Evolutionary conservation across 2,329 filamentous ascomycete genomes (phyloP).

Genomic region (Pyrenophora teres): DNA sequence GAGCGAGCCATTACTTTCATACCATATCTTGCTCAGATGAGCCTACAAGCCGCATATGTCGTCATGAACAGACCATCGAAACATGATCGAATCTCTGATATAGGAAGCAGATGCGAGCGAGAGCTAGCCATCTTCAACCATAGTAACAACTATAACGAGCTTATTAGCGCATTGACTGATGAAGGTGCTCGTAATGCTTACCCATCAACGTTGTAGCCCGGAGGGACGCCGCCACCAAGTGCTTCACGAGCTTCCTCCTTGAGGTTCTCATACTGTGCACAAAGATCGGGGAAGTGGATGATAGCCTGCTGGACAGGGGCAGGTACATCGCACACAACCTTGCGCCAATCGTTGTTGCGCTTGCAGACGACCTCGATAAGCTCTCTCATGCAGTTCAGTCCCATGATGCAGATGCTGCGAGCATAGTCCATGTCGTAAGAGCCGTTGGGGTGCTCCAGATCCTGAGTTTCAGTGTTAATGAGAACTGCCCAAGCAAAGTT

Average conservation of each 20-base stretch:
- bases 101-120: neutral
- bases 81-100: neutral
- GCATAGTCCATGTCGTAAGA: conserved; percentile 23
- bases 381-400: conserved; percentile 29
- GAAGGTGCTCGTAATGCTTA: neutral
- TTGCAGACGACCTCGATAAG: conserved; percentile 21
- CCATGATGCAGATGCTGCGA: conserved; percentile 18
- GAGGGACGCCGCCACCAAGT: conserved; percentile 19
- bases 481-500: conserved; percentile 32
- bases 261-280: conserved; percentile 23
- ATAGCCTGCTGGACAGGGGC: conserved; percentile 23
- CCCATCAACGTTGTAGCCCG: conserved; percentile 17
- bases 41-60: neutral
- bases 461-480: conserved; percentile 35
- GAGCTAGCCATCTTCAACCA: neutral
- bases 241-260: conserved; percentile 26
- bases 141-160: neutral
- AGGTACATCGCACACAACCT: conserved; percentile 28
- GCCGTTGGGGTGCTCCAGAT: conserved; percentile 28
- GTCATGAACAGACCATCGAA: neutral
- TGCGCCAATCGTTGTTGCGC: conserved; percentile 25
- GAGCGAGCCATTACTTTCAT: neutral
- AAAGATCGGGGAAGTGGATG: conserved; percentile 24
- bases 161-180: neutral
- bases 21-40: neutral